phyloP scores from a whole-genome alignment of 225 moss, liverwort and hornwort species.

The Polytrichum formosum region DNA sequence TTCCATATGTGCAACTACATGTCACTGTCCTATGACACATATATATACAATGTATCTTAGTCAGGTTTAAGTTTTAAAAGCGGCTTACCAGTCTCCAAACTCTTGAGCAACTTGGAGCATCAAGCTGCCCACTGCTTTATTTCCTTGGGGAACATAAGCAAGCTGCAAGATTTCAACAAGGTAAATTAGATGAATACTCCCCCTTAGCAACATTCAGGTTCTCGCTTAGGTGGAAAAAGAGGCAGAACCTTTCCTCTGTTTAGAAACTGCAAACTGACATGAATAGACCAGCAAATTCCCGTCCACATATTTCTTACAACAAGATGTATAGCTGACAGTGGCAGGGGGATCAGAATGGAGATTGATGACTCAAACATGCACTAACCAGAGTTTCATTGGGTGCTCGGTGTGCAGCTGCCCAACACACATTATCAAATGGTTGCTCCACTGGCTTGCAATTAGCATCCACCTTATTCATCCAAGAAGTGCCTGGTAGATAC shows the following conservation, averaged over 20 bases:
- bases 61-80: too few species aligned
- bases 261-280: too few species aligned
- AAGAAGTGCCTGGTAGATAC: constrained; percentile 52
- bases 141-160: constrained; percentile 70
- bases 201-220: too few species aligned
- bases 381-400: constrained; percentile 72
- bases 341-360: constrained; percentile 1
- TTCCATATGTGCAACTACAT: too few species aligned
- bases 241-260: too few species aligned
- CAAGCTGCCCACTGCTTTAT: constrained; percentile 52
- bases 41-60: too few species aligned
- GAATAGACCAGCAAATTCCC: too few species aligned
- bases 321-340: background rate
- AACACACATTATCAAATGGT: constrained; percentile 52
- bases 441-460: constrained; percentile 57
- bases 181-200: background rate
- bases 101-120: constrained; percentile 65
- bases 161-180: constrained; percentile 48
- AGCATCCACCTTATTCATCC: constrained; percentile 66
- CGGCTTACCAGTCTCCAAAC: constrained; percentile 56
- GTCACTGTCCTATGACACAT: too few species aligned
- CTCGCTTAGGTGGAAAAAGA: too few species aligned
- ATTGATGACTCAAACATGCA: constrained; percentile 1
- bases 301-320: background rate
- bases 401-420: constrained; percentile 36